phyloP scores from a whole-genome alignment of 164 flowering plant species.

The Buxus sempervirens region DNA sequence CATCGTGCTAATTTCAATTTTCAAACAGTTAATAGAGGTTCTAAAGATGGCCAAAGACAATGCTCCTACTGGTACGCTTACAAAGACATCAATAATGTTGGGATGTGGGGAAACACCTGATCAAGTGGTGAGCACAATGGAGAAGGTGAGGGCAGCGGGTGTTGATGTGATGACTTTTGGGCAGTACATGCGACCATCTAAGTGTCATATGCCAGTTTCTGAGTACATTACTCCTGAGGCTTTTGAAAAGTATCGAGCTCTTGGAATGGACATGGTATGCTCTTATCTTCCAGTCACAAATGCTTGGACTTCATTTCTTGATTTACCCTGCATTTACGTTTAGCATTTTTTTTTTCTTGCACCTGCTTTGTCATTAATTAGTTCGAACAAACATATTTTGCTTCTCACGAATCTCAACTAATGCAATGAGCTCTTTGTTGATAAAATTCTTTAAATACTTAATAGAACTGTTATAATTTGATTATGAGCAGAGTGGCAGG shows the following conservation, averaged over 20 bases:
- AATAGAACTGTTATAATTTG: no score
- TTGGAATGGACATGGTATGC: constrained; percentile 91
- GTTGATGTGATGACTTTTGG: constrained; percentile 97
- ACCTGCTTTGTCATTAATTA: no score
- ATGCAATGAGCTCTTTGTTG: no score
- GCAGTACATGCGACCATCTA: constrained; percentile 98
- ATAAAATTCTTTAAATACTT: no score
- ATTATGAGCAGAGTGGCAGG: no score
- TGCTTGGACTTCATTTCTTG: no score
- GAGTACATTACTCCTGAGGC: constrained; percentile 95
- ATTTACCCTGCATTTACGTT: no score
- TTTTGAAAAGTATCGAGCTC: constrained; percentile 66
- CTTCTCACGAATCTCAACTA: no score
- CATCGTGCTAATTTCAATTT: constrained; percentile 93
- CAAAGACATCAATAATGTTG: constrained; percentile 95
- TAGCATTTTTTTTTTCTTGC: no score
- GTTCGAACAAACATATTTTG: no score
- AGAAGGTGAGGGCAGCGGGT: constrained; percentile 92
- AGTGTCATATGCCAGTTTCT: constrained; percentile 95
- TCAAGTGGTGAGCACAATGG: constrained; percentile 86
- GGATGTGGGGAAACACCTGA: constrained; percentile 99
- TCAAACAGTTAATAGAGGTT: constrained; percentile 85
- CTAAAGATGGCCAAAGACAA: constrained; percentile 72
- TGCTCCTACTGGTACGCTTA: constrained; percentile 85
- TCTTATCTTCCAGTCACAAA: not conserved